Evolutionary conservation across 352 stramenopile species (phyloP).

Genomic region (Phytopythium helicoides): DNA sequence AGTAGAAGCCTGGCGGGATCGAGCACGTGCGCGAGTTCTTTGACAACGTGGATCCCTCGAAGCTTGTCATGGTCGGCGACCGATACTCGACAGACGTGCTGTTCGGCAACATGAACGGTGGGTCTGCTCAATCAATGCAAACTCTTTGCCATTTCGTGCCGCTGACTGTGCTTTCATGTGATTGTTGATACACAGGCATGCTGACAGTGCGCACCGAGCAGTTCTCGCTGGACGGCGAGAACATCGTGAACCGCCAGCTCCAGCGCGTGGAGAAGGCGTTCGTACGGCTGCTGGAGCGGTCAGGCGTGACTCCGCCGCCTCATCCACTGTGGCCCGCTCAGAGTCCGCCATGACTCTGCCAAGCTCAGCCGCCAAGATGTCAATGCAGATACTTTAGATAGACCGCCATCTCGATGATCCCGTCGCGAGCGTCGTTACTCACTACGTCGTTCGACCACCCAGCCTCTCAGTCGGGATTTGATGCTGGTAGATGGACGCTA

Average conservation of each 20-base stretch:
- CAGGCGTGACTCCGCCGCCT: conserved; percentile 34
- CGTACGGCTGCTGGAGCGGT: conserved; percentile 40
- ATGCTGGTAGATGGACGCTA: too few species aligned
- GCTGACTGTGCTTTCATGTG: not conserved
- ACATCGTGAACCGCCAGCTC: conserved; percentile 59
- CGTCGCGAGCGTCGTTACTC: too few species aligned
- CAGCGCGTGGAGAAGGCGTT: conserved; percentile 67
- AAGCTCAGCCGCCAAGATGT: too few species aligned
- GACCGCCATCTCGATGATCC: too few species aligned
- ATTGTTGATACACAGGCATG: conserved; percentile 68
- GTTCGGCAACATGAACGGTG: conserved; percentile 95
- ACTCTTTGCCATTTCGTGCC: too few species aligned
- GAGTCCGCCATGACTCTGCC: too few species aligned
- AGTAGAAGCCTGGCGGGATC: conserved; percentile 90
- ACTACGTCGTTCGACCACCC: too few species aligned
- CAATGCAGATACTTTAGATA: too few species aligned
- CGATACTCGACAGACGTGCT: conserved; percentile 96
- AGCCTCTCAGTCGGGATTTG: too few species aligned
- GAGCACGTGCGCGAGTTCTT: conserved; percentile 88
- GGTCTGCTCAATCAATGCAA: conserved; percentile 4
- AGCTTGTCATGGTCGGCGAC: conserved; percentile 96
- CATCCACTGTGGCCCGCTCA: conserved; percentile 40
- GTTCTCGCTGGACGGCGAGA: conserved; percentile 64
- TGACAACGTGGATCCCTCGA: conserved; percentile 50
- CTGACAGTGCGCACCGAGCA: conserved; percentile 95